A percentile compares a stretch with the other conserved stretches of the same genome.
These are phyloP conservation scores for Umbilicaria muhlenbergii DNA, from an alignment of 495 filamentous ascomycete species.

Conservation along the genomic window DNA sequence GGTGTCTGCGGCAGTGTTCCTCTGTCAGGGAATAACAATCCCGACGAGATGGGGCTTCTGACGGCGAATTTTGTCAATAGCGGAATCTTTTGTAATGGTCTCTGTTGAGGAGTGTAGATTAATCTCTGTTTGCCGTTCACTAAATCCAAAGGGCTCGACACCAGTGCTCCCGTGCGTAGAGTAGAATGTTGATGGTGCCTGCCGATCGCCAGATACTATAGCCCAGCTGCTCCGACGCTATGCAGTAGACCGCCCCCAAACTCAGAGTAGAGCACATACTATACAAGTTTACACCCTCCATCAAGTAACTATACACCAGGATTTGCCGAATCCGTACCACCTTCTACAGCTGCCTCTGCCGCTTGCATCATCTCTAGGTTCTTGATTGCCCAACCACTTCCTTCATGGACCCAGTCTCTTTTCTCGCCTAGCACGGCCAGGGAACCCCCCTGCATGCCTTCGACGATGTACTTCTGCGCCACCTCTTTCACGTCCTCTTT, in stretches of 20 bases:
- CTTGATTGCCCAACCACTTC: constrained; percentile 29
- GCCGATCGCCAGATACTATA: no score
- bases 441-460: constrained; percentile 39
- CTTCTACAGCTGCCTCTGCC: constrained; percentile 1
- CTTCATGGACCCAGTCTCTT: constrained; percentile 50
- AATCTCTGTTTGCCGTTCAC: no score
- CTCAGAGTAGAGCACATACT: constrained; percentile 8
- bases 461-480: constrained; percentile 68
- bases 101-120: no score
- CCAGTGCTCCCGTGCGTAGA: no score
- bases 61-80: no score
- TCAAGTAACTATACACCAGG: not conserved
- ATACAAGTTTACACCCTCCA: not conserved
- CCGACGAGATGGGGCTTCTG: no score
- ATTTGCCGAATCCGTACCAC: constrained; percentile 2
- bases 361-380: constrained; percentile 24
- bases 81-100: no score
- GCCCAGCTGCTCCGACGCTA: not conserved
- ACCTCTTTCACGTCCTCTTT: constrained; percentile 64
- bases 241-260: not conserved
- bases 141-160: no score
- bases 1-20: no score
- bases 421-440: constrained; percentile 72
- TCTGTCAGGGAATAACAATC: no score
- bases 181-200: no score